These are phyloP conservation scores for Albifimbria verrucaria DNA, from an alignment of 2,329 filamentous ascomycete genomes.

Conservation along the genomic window DNA sequence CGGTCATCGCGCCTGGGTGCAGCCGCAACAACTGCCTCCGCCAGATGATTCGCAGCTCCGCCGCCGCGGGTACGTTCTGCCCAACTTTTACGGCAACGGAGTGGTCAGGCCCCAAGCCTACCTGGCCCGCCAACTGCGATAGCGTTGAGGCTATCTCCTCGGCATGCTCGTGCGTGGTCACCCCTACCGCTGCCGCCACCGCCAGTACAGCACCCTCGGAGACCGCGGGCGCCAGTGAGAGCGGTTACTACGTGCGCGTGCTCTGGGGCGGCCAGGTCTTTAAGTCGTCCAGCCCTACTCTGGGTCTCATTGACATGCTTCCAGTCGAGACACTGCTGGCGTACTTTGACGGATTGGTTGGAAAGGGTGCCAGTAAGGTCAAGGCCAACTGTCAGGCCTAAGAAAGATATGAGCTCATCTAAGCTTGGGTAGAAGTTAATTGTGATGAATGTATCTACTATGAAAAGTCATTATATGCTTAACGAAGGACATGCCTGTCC, in stretches of 20 bases:
- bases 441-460: too few relatives aligned
- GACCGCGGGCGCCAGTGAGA: constrained; percentile 9
- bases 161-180: constrained; percentile 23
- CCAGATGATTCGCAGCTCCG: constrained; percentile 21
- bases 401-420: too few relatives aligned
- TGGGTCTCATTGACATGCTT: constrained; percentile 71
- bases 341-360: constrained; percentile 72
- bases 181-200: constrained; percentile 8
- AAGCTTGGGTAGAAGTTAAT: not conserved
- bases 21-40: constrained; percentile 27
- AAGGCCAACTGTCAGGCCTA: constrained; percentile 23
- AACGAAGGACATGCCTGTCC: too few relatives aligned
- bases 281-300: constrained; percentile 61
- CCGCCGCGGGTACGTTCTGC: constrained; percentile 20
- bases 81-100: constrained; percentile 8
- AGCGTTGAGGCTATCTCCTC: constrained; percentile 17
- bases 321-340: constrained; percentile 59
- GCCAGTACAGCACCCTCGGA: not conserved
- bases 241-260: constrained; percentile 57
- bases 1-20: constrained; percentile 15
- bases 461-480: too few relatives aligned
- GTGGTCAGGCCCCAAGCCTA: not conserved
- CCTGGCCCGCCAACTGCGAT: constrained; percentile 18
- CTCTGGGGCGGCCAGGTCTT: constrained; percentile 68
- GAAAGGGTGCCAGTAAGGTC: constrained; percentile 43